Evolutionary conservation across 1,284 basidiomycete species (phyloP), one percentile per base, ranked within the genome.

Genomic region (Ceratobasidium sp.): DNA sequence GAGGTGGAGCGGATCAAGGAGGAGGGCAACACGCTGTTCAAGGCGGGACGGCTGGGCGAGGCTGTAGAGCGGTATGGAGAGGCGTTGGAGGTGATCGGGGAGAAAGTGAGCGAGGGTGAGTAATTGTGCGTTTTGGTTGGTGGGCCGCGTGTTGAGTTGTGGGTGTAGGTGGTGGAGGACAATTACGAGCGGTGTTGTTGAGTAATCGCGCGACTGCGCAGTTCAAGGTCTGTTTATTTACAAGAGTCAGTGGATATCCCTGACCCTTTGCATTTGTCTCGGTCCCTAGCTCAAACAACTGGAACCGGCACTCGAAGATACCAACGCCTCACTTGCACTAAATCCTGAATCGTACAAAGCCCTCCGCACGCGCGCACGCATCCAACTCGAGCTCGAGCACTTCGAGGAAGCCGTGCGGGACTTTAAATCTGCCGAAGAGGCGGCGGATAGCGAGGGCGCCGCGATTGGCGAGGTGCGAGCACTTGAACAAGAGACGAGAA

Each of bases 181-280:
- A 91, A 69, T 91, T 95, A 46, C 90, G 92, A 20, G 94, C 95
- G 0, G 93, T 93, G 5, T 85, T 97, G 16, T 86, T 95, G 38
- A 94, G 92, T 3, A 97, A 97, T 81, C 90, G 94, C 1, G 96
- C 95, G 0, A 95, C 94, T 0, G 93, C 95, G 0, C 86, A 94
- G 30, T 86, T 94, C 74, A 94, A 94, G 87, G 92, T 92, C 78
- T 35, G 82, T 76, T 20, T 44, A 48, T 71, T 46, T 38, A 38
- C 4, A 27, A 14, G 30, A 33, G 27, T 38, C n/a, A 30, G n/a
- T 52, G 18, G 59, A 60, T 35, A 18, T 5, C 16, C 33, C 44
- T 68, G 35, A 1, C 23, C 18, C 30, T 65, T 44, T 23, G 59
- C 55, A 38, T 48, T 57, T 78, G 46, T 52, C 68, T 52, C 71